Evolutionary conservation across 2,329 filamentous ascomycete species (phyloP).

Genomic region (Fusarium luffae): DNA sequence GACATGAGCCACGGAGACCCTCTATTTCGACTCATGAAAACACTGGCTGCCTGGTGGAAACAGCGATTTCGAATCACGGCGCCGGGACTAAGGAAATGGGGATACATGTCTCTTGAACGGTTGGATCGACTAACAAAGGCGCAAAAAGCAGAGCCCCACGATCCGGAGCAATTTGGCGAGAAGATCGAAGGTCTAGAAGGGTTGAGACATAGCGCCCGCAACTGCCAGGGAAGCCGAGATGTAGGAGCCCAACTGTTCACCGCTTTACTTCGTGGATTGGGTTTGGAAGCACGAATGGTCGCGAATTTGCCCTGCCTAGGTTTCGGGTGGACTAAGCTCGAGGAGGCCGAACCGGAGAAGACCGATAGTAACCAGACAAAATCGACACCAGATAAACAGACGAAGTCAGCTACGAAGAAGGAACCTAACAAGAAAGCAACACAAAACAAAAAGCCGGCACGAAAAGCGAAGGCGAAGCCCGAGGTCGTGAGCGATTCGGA

Average conservation of each 20-base stretch:
- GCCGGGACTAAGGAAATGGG: slow-evolving; percentile 86
- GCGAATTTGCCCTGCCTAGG: slow-evolving; percentile 87
- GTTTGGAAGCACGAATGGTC: slow-evolving; percentile 85
- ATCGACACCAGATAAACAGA: slow-evolving; percentile 13
- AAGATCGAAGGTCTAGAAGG: slow-evolving; percentile 72
- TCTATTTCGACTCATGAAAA: slow-evolving; percentile 78
- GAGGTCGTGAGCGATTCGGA: slow-evolving; percentile 56
- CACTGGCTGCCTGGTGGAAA: slow-evolving; percentile 88
- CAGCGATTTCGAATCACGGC: slow-evolving; percentile 81
- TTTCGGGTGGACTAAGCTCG: slow-evolving; percentile 89
- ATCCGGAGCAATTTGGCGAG: slow-evolving; percentile 79
- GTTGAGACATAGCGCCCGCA: slow-evolving; percentile 75
- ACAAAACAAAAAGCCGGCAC: slow-evolving; percentile 28
- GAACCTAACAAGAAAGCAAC: slow-evolving; percentile 17
- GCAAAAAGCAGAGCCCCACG: slow-evolving; percentile 70
- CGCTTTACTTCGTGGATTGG: slow-evolving; percentile 81
- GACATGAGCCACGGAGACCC: slow-evolving; percentile 89
- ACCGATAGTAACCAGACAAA: slow-evolving; percentile 34
- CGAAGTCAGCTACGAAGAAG: slow-evolving; percentile 4
- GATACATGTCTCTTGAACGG: slow-evolving; percentile 83
- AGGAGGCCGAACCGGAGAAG: slow-evolving; percentile 74
- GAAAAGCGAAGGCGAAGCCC: slow-evolving; percentile 17
- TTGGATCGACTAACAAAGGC: slow-evolving; percentile 79
- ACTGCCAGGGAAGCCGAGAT: slow-evolving; percentile 84
- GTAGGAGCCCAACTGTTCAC: slow-evolving; percentile 91